These are phyloP conservation scores for Dictyostelium intermedium DNA, from an alignment of 78 protist genomes.

Conservation along the genomic window DNA sequence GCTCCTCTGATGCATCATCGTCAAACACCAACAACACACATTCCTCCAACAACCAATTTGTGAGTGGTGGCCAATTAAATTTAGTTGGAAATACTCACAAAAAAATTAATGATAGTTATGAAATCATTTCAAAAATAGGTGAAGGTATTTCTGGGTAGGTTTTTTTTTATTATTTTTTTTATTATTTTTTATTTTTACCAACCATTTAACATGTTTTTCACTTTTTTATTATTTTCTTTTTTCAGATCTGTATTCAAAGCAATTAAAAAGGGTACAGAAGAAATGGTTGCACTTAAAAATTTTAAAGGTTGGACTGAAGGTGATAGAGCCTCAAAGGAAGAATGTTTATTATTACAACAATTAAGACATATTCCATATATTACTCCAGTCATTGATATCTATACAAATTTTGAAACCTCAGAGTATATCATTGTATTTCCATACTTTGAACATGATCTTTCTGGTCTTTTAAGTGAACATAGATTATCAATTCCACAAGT, in stretches of 20 bases:
- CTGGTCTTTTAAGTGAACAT: constrained; percentile 65
- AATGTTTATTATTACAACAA: constrained; percentile 35
- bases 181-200: neutral
- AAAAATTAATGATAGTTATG: constrained; percentile 41
- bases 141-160: constrained; percentile 80
- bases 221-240: neutral
- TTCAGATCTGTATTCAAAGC: constrained; percentile 71
- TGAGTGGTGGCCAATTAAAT: neutral
- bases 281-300: constrained; percentile 62
- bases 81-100: constrained; percentile 5
- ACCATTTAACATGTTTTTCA: neutral
- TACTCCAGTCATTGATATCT: constrained; percentile 56
- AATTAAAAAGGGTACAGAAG: constrained; percentile 53
- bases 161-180: neutral
- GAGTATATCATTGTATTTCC: constrained; percentile 67
- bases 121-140: constrained; percentile 60
- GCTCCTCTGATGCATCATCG: neutral
- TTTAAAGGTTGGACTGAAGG: constrained; percentile 49
- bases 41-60: constrained; percentile 4
- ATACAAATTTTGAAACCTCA: constrained; percentile 19
- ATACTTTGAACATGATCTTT: constrained; percentile 71
- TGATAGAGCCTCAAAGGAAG: constrained; percentile 68
- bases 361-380: constrained; percentile 63
- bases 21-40: neutral
- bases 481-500: constrained; percentile 65